These are phyloP conservation scores for Cyclotella choctawhatcheeana DNA, from an alignment of 108 stramenopile species.

Conservation along the genomic window DNA sequence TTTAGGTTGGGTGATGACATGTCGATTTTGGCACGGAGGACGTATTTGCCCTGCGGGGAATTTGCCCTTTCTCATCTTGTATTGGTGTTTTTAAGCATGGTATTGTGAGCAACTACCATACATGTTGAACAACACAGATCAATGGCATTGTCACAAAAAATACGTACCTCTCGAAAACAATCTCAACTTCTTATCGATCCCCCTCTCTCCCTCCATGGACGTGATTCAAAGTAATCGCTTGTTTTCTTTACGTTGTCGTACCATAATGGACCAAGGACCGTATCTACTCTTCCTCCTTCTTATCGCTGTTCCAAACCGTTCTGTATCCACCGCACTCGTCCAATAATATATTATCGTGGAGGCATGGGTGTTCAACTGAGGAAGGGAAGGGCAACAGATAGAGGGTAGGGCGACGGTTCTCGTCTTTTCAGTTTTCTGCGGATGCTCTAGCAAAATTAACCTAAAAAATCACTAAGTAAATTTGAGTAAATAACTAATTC, in stretches of 20 bases:
- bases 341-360: too few species aligned
- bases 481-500: too few species aligned
- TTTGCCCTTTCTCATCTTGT: constrained; percentile 73
- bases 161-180: constrained; percentile 72
- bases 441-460: too few species aligned
- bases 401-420: too few species aligned
- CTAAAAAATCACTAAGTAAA: too few species aligned
- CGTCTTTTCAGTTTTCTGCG: too few species aligned
- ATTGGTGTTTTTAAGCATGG: background rate
- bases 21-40: constrained; percentile 92
- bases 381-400: too few species aligned
- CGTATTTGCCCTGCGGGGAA: constrained; percentile 75
- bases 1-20: constrained; percentile 93
- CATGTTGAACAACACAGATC: background rate
- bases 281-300: constrained; percentile 17
- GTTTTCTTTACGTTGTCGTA: constrained; percentile 76
- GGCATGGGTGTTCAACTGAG: too few species aligned
- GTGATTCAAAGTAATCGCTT: constrained; percentile 83
- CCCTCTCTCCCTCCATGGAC: constrained; percentile 77
- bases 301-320: too few species aligned
- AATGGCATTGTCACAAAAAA: background rate
- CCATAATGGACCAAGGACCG: too few species aligned
- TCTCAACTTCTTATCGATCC: constrained; percentile 74
- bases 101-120: background rate
- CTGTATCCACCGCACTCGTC: too few species aligned